Conservation (phyloP, 352 stramenopile genomes). For the Phytophthora gonapodyides region DNA sequence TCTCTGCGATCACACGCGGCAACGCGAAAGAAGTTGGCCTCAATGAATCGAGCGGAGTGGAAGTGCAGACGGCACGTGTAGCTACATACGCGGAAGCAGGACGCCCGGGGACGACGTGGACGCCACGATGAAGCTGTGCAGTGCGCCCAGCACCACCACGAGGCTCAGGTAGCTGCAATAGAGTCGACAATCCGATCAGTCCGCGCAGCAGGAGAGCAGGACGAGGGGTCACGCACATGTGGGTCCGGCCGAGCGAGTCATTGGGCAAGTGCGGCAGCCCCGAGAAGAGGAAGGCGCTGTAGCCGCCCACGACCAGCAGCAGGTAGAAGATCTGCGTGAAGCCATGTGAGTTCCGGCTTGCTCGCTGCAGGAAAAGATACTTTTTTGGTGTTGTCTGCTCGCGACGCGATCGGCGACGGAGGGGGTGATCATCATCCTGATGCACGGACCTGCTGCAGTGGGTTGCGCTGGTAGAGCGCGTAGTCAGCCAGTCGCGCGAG, state of each 20-base stretch:
- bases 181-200: not conserved
- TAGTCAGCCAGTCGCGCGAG: constrained; percentile 26
- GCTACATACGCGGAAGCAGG: constrained; percentile 44
- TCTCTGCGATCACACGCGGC: constrained; percentile 31
- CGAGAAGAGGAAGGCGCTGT: constrained; percentile 54
- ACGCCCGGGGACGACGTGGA: constrained; percentile 50
- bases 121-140: constrained; percentile 57
- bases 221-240: constrained; percentile 34
- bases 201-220: not conserved
- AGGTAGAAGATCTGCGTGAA: constrained; percentile 60
- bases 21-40: not conserved
- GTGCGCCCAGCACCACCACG: constrained; percentile 39
- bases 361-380: constrained; percentile 25
- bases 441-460: constrained; percentile 30
- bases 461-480: constrained; percentile 31
- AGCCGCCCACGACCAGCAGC: constrained; percentile 59
- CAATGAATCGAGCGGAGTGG: not conserved
- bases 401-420: not conserved
- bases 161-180: constrained; percentile 40
- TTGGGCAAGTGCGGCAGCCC: constrained; percentile 52
- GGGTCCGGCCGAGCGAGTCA: constrained; percentile 39
- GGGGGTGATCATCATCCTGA: not conserved
- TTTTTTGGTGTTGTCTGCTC: constrained; percentile 27
- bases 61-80: no score
- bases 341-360: constrained; percentile 4